Evolutionary conservation across 1,284 basidiomycete genomes (phyloP), one percentile per base, ranked within the genome.

Genomic region (Sanghuangporus weigelae): DNA sequence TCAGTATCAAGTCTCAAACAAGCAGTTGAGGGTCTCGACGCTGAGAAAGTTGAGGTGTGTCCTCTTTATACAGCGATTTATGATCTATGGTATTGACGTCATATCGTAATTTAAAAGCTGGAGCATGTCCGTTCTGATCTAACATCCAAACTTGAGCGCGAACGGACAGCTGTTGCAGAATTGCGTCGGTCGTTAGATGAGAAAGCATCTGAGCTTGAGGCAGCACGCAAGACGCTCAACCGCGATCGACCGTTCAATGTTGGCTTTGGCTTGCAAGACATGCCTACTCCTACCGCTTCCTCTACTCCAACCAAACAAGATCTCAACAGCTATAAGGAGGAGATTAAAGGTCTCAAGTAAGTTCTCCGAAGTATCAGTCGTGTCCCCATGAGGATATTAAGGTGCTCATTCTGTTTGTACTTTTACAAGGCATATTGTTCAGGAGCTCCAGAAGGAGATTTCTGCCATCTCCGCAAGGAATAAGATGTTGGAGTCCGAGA

Each of bases 371-470:
- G 26, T 31, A 72, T 48, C 23, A 21, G 36, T 61, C 54, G n/a
- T 21, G 14, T 54, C 35, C 16, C 7, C 35, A 35, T 36, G 6
- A 10, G 21, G 26, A 31, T 26, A 12, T 51, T 26, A 7, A 11
- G 14, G 42, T 58, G 26, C 35, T 49, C 60, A 65, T 59, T 68
- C 61, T 1, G 39, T 48, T 62, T 23, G 42, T 65, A 21, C 57
- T 14, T 39, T 60, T 63, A 5, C 12, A 68, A 92, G 90, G 73
- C 90, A 93, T 72, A 93, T 97, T 69, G 85, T 96, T 31, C 89
- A 92, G 70, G 90, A 95, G 70, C 79, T 96, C 51, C 90, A 92
- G 72, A 87, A 90, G 68, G 95, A 96, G 76, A 92, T 86, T 69
- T 73, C 84, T 3, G 76, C 81, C n/a, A 74, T 85, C 8, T 76